phyloP scores from a whole-genome alignment of 441 rosid species.

The Arabidopsis hybrid region DNA sequence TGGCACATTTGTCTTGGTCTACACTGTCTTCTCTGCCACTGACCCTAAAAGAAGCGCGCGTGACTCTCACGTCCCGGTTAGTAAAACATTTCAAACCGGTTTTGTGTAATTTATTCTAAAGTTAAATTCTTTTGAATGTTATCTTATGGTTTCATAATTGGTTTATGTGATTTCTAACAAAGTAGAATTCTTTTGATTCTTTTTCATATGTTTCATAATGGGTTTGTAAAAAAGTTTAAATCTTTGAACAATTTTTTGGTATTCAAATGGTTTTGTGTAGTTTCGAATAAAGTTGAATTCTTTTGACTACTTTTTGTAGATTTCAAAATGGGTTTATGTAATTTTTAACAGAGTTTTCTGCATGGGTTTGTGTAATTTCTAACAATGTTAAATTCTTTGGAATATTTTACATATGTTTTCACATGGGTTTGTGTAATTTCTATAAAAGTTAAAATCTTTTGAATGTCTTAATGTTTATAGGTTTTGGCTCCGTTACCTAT shows the following conservation, averaged over 20 bases:
- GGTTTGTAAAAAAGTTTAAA: neutral
- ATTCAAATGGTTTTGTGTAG: neutral
- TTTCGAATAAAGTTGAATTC: neutral
- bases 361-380: neutral
- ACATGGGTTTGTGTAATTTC: constrained; percentile 1
- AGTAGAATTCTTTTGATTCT: neutral
- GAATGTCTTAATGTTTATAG: constrained; percentile 33
- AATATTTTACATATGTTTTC: neutral
- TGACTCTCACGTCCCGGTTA: constrained; percentile 83
- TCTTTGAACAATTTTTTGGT: neutral
- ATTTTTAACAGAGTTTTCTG: neutral
- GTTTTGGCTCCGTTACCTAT: constrained; percentile 88
- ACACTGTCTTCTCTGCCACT: constrained; percentile 89
- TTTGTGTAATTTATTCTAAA: neutral
- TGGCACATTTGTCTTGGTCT: constrained; percentile 70
- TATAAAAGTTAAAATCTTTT: neutral
- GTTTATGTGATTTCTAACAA: neutral
- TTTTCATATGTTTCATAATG: neutral
- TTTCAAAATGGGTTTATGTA: constrained; percentile 23
- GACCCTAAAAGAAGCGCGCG: constrained; percentile 91
- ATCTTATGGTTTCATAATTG: neutral
- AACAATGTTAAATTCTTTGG: neutral
- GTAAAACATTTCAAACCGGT: constrained; percentile 9
- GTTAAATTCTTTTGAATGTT: neutral
- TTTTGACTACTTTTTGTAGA: constrained; percentile 36